A percentile compares a stretch with the other conserved stretches of the same genome.
Evolutionary conservation across 805 yeast species (phyloP).

Genomic region (Metschnikowia baotianmanensis): DNA sequence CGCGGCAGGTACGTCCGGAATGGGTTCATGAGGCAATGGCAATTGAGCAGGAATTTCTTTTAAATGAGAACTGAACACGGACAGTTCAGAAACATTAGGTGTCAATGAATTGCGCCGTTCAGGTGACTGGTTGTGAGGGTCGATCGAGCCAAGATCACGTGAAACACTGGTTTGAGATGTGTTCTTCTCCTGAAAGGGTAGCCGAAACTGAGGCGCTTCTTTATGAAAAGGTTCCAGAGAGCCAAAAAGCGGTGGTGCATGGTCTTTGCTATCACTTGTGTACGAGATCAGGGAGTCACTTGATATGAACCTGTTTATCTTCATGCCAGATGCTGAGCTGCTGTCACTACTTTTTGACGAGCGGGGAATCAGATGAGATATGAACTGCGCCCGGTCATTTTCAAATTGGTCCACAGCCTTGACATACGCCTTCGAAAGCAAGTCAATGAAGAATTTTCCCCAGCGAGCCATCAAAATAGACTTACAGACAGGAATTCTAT

Average conservation of each 20-base stretch:
- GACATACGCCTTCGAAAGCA: constrained; percentile 63
- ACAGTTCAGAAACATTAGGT: constrained; percentile 11
- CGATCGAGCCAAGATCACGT: constrained; percentile 21
- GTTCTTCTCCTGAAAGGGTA: constrained; percentile 60
- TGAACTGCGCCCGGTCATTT: constrained; percentile 20
- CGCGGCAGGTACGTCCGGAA: constrained; percentile 42
- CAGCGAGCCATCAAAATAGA: constrained; percentile 66
- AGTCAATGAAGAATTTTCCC: constrained; percentile 67
- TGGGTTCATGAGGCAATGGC: constrained; percentile 55
- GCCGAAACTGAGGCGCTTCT: constrained; percentile 57
- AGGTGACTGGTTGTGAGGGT: constrained; percentile 23
- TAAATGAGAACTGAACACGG: constrained; percentile 14
- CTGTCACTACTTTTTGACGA: constrained; percentile 14
- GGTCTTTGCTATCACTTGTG: constrained; percentile 15
- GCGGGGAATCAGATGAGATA: constrained; percentile 4
- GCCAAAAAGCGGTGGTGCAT: constrained; percentile 20
- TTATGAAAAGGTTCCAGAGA: constrained; percentile 27
- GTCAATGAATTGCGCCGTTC: constrained; percentile 14
- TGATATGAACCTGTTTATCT: constrained; percentile 1
- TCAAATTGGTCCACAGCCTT: constrained; percentile 48
- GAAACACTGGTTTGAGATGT: constrained; percentile 6
- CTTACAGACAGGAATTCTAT: constrained; percentile 60
- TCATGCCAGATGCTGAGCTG: constrained; percentile 7
- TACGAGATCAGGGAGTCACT: constrained; percentile 8
- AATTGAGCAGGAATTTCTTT: constrained; percentile 53